Evolutionary conservation across 2,329 filamentous ascomycete species (phyloP), one percentile per base, ranked within the genome.

Genomic region (Neonectria neomacrospora): DNA sequence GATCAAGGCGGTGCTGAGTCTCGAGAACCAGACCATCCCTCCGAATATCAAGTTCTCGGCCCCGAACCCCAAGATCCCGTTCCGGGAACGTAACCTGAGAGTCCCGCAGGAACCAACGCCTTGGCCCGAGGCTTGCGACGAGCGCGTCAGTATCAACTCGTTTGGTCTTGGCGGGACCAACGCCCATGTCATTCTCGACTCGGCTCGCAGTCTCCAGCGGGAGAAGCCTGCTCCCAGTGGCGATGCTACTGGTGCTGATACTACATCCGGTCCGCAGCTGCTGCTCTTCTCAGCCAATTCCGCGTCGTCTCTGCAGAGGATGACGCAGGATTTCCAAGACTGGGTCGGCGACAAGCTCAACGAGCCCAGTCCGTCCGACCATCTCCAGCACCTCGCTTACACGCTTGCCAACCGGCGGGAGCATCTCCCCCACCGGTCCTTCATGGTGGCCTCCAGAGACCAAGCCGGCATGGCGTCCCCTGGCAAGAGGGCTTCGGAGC

Each of bases 131-230:
- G 69, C 63, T n/a, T 62, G 68, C 1, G 10, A 14, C 0, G 69
- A 74, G 37, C 67, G 77, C 5, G 66, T 76, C 7, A 74, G 73
- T 45, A 67, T 81, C 26, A 80, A 79, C 65, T 74, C 67, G 7
- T 81, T 79, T 62, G 78, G 79, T 3, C 76, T 75, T 41, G 79
- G 79, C 0, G 78, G 79, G 1, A 64, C 75, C 11, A 80, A 80
- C 55, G 77, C 71, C 2, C 79, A 80, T 50, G 73, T 62, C 0
- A 76, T 60, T 23, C 14, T 60, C 9, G 51, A 60, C 34, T 54
- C 51, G 45, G 51, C 51, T 23, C 23, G 16, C 51, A 23, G 23
- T 34, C 26, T n/a, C 22, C 32, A 34, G 30, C 82, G 9, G 63
- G 80, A n/a, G 76, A 77, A 28, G 59, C 28, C 50, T 28, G 20